A percentile compares a stretch with the other conserved stretches of the same genome.
Conservation (phyloP, 2,329 filamentous ascomycete species). For the Diaporthe nobilis region DNA sequence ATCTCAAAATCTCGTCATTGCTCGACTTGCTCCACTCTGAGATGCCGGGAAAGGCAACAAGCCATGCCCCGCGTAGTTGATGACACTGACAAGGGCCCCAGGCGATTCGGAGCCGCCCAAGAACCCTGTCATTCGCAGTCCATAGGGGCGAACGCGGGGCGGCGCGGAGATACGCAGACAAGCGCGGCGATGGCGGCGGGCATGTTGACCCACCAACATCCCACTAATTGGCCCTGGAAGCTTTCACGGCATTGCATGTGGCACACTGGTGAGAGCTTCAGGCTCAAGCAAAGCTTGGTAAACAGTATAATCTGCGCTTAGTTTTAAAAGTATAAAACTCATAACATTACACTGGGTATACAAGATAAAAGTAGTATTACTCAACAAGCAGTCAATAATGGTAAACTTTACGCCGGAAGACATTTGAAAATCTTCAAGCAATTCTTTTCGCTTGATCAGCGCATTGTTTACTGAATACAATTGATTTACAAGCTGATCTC, state of each 20-base stretch:
- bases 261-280: too few species aligned
- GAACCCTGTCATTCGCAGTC: neutral
- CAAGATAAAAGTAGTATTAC: too few species aligned
- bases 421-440: too few species aligned
- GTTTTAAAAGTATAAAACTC: too few species aligned
- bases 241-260: too few species aligned
- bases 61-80: neutral
- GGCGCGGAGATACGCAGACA: neutral
- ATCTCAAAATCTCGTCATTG: slow-evolving; percentile 12
- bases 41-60: neutral
- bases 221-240: neutral
- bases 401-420: too few species aligned
- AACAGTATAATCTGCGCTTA: too few species aligned
- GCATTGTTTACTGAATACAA: neutral
- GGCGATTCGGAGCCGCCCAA: neutral
- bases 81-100: neutral
- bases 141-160: neutral
- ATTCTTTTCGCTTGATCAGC: too few species aligned
- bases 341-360: too few species aligned
- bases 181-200: neutral
- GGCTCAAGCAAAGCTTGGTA: too few species aligned
- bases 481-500: neutral
- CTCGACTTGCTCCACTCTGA: slow-evolving; percentile 5
- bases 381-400: too few species aligned
- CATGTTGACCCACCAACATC: neutral